Percentiles rank a stretch among this genome's conserved stretches.
Conservation (phyloP, 169 alveolate genomes). For the Plasmodium relictum region DNA sequence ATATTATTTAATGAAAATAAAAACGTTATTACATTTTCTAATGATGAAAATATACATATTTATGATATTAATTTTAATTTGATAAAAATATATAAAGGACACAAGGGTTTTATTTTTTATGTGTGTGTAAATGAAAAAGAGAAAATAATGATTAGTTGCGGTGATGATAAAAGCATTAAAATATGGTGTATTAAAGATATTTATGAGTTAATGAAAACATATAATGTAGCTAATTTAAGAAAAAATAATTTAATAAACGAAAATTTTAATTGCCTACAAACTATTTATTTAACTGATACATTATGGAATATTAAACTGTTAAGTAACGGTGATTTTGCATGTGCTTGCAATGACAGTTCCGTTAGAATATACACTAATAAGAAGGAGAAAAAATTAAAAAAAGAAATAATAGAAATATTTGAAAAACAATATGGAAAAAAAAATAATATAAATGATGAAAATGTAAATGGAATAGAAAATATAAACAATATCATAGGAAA, state of each 20-base stretch:
- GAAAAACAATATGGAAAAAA: conserved; percentile 12
- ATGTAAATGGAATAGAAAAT: conserved; percentile 27
- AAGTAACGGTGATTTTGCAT: conserved; percentile 28
- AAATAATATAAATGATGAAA: background rate
- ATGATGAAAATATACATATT: conserved; percentile 64
- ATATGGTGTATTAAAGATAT: conserved; percentile 64
- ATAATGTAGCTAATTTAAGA: conserved; percentile 3
- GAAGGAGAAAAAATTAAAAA: conserved; percentile 12
- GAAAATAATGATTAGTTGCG: conserved; percentile 57
- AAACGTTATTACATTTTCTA: conserved; percentile 58
- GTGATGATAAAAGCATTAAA: conserved; percentile 54
- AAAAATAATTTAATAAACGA: conserved; percentile 6
- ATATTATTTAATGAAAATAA: conserved; percentile 55
- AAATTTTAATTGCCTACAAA: conserved; percentile 31
- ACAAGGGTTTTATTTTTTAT: conserved; percentile 42
- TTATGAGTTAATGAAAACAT: conserved; percentile 41
- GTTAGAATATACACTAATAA: conserved; percentile 56
- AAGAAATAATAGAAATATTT: conserved; percentile 11
- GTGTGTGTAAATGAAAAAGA: conserved; percentile 73
- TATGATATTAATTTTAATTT: conserved; percentile 60
- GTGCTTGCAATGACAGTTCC: conserved; percentile 56
- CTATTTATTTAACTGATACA: conserved; percentile 42
- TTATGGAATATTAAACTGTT: conserved; percentile 46
- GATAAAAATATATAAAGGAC: conserved; percentile 52
- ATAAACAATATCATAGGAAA: conserved; percentile 47